Evolutionary conservation across 2,329 filamentous ascomycete genomes (phyloP), one percentile per base, ranked within the genome.

Genomic region (Microascus cirrosus): DNA sequence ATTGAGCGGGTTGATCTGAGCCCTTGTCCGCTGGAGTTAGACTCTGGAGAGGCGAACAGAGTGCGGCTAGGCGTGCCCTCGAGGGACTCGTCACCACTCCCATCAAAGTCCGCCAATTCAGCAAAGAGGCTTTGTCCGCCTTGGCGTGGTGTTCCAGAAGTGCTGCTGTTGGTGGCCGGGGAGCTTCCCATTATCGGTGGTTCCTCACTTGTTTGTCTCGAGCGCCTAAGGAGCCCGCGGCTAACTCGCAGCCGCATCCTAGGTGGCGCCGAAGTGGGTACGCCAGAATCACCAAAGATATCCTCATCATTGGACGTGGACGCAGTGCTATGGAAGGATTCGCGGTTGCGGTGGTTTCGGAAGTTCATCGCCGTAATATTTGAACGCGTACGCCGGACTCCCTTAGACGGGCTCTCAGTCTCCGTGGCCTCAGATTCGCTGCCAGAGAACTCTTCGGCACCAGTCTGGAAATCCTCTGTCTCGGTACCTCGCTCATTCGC

Each of bases 401-500:
- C 45, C 64, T 72, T 74, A 2, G 75, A 72, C 2, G 72, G 76
- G 58, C 77, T 80, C 69, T 96, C 93, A 0, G 92, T 97, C 72
- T 96, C 93, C 1, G 91, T 95, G 54, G 88, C 76, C 3, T 73
- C 78, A 63, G 91, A 87, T 61, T 90, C 90, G 59, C 84, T 87
- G 66, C 86, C 91, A 18, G 80, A 80, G 56, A 84, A 72, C 24
- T 90, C 88, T 65, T 97, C 94, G 18, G 85, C 83, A n/a, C 89
- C 91, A 3, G 93, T 96, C 69, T 95, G 89, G 82, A 97, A 97
- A 62, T 90, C 90, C 64, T 97, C 93, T 12, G 91, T 95, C 72
- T 95, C 92, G 0, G 90, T 96, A 13, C 77, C 82, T 32, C 84
- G 84, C 71, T 96, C 93, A 65, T 95, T 89, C 25, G 82, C 83